phyloP scores from a whole-genome alignment of 352 stramenopile genomes.

The Phytopythium ostracodes region DNA sequence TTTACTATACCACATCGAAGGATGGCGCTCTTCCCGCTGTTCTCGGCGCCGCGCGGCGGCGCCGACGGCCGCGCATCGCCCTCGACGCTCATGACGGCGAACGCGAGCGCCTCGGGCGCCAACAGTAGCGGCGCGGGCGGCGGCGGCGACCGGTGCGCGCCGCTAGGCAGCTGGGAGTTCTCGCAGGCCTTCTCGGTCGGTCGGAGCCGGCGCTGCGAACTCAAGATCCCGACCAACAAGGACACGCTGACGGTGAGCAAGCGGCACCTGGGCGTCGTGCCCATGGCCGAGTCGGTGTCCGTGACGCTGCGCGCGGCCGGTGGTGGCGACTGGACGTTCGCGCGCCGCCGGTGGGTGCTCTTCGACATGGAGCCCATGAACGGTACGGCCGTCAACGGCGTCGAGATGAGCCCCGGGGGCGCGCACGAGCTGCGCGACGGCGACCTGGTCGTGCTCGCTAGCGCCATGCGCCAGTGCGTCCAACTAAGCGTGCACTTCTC shows the following conservation, averaged over 20 bases:
- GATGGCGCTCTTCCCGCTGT: constrained; percentile 9
- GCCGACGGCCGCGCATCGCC: not conserved
- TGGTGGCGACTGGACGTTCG: not conserved
- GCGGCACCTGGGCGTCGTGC: constrained; percentile 58
- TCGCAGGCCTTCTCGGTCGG: constrained; percentile 58
- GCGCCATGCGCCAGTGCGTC: constrained; percentile 54
- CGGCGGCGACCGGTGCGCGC: not conserved
- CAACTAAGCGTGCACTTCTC: constrained; percentile 48
- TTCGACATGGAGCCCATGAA: constrained; percentile 81
- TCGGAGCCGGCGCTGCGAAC: constrained; percentile 60
- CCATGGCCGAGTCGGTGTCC: constrained; percentile 21
- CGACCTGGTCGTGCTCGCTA: constrained; percentile 69
- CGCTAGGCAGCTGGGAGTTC: constrained; percentile 39
- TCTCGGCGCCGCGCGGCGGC: not conserved
- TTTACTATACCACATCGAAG: not conserved
- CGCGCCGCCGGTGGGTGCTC: constrained; percentile 55
- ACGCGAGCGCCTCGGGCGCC: constrained; percentile 2
- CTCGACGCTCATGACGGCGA: not conserved
- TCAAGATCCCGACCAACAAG: constrained; percentile 64
- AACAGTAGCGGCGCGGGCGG: constrained; percentile 5
- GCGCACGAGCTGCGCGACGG: constrained; percentile 57
- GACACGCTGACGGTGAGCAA: constrained; percentile 80
- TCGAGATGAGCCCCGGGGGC: constrained; percentile 46
- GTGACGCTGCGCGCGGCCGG: constrained; percentile 4
- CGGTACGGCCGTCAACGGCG: constrained; percentile 73